A percentile compares a stretch with the other conserved stretches of the same genome.
These are phyloP conservation scores for Byssochlamys sp. DNA, from an alignment of 2,329 filamentous ascomycete genomes.

Conservation along the genomic window DNA sequence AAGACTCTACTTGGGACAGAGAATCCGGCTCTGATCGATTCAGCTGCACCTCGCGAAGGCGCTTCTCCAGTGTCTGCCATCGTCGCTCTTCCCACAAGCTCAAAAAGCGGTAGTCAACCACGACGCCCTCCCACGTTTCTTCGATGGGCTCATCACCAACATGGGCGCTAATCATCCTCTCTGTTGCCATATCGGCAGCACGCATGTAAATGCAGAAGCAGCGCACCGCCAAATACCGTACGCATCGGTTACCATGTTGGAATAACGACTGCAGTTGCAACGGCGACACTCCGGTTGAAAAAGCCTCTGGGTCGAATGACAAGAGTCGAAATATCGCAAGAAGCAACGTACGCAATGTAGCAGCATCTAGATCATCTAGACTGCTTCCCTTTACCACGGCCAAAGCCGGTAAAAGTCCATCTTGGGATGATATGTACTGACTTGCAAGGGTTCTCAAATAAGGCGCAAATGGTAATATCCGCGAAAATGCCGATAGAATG, in stretches of 20 bases:
- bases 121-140: constrained; percentile 64
- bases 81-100: constrained; percentile 55
- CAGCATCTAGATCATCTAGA: constrained; percentile 26
- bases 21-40: constrained; percentile 13
- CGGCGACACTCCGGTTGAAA: constrained; percentile 55
- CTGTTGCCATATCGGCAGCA: constrained; percentile 68
- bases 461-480: constrained; percentile 71
- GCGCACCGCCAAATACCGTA: constrained; percentile 73
- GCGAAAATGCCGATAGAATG: constrained; percentile 63
- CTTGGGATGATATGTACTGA: constrained; percentile 30
- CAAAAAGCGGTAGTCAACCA: constrained; percentile 69
- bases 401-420: constrained; percentile 25
- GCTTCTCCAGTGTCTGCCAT: constrained; percentile 33
- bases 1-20: constrained; percentile 17
- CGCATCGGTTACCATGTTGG: constrained; percentile 44
- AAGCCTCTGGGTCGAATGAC: constrained; percentile 62
- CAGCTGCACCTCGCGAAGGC: constrained; percentile 15
- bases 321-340: constrained; percentile 70
- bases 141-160: constrained; percentile 54
- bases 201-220: constrained; percentile 70
- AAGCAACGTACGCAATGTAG: constrained; percentile 41
- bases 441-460: constrained; percentile 66
- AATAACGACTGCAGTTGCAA: constrained; percentile 62
- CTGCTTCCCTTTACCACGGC: constrained; percentile 20
- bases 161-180: constrained; percentile 59